Evolutionary conservation across 441 rosid genomes (phyloP), one percentile per base, ranked within the genome.

Genomic region (Croton laevigatus): DNA sequence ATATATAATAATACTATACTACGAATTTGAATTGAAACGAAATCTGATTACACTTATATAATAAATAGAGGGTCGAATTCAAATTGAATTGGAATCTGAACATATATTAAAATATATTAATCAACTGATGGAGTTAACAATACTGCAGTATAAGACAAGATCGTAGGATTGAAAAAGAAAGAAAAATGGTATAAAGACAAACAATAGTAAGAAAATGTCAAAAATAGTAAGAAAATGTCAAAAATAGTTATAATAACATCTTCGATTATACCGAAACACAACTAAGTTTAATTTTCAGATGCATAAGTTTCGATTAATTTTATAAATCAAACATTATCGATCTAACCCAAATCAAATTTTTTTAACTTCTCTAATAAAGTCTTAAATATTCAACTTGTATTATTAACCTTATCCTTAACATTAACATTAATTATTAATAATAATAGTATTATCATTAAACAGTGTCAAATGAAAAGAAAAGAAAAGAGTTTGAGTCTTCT

Each of bases 401-500:
- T 20, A 19, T 57, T 27, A 19, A 46, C 61, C 13, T 22, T 38
- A 66, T 44, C 77, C 32, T 27, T 27, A 27, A 27, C 1, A 27
- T 27, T 27, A 27, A 27, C 32, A 27, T 27, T 27, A 27, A 27
- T 27, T 27, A 27, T n/a, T n/a, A 27, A 1, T 27, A 27, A 27
- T 27, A 27, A 27, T 27, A 27, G 32, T 27, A 27, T 27, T 27
- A 27, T 27, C 32, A 27, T 27, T 75, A 73, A 79, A 9, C 75
- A 72, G 82, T 86, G 87, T 84, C 85, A 79, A 81, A 78, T 49
- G 40, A 44, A 38, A 71, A 16, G 23, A 45, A 27, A 22, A n/a
- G 27, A 19, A 19, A 20, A 16, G 68, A 81, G 90, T 19, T 90
- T 87, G 98, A 93, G 97, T 89, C 86, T 87, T 17, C 85, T 85